A percentile compares a stretch with the other conserved stretches of the same genome.
Conservation (phyloP, 2,329 filamentous ascomycete genomes). For the Ceratocystis eucalypticola region DNA sequence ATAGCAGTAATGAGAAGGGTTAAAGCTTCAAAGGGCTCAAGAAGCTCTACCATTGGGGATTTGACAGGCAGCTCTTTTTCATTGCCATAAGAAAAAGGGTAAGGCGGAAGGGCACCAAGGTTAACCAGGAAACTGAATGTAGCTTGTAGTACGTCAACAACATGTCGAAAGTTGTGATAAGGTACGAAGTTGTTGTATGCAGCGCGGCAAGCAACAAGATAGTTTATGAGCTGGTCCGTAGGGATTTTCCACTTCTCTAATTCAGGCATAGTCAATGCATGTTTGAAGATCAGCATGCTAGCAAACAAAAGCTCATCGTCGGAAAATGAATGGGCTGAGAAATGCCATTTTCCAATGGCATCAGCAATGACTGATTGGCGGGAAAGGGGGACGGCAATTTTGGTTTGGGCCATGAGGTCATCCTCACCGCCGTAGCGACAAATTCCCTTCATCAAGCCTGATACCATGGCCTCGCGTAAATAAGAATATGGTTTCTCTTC, state of each 20-base stretch:
- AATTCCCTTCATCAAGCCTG: constrained; percentile 75
- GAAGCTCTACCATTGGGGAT: constrained; percentile 56
- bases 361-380: constrained; percentile 52
- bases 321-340: constrained; percentile 76
- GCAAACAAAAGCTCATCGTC: constrained; percentile 84
- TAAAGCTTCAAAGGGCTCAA: constrained; percentile 78
- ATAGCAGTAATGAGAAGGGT: constrained; percentile 90
- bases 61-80: constrained; percentile 28
- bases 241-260: constrained; percentile 68
- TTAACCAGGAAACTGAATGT: constrained; percentile 79
- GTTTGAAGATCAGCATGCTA: constrained; percentile 77
- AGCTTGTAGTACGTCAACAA: constrained; percentile 89
- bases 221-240: constrained; percentile 67
- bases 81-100: constrained; percentile 31
- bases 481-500: constrained; percentile 81
- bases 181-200: constrained; percentile 96
- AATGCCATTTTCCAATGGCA: constrained; percentile 68
- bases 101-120: constrained; percentile 61
- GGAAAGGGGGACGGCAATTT: constrained; percentile 53
- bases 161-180: constrained; percentile 97
- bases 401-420: constrained; percentile 47
- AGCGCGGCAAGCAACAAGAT: constrained; percentile 73
- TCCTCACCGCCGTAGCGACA: constrained; percentile 55
- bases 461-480: constrained; percentile 85
- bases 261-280: constrained; percentile 70